Base-by-base conservation (phyloP, 371 early-diverging fungal species). In the Mucor racemosus region DNA sequence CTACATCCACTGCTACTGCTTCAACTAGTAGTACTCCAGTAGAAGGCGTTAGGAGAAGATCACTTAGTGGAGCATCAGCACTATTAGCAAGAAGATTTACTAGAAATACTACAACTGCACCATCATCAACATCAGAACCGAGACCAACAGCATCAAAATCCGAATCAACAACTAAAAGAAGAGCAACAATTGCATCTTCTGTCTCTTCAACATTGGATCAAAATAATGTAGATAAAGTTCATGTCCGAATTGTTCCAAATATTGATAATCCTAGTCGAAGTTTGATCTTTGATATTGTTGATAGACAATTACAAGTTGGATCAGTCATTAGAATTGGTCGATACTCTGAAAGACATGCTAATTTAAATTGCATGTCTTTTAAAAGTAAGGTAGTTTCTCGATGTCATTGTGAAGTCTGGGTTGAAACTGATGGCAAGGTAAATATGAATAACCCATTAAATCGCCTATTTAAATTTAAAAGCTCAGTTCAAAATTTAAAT, bases 301-400 rank as follows among this genome's bases (percentile, higher is more conserved):
- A 93, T 72, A 88, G 94, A 35, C 90, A 92, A 35, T 80, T 95
- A 15, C 81, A 88, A 17, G 87, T 89, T 36, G 88, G 87, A 41
- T 79, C 86, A n/a, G 71, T 88, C 4, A 81, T 94, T 58, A 91
- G 92, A 62, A 88, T 95, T 48, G 94, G 94, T 0, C 80, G 95
- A 54, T 93, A 91, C 61, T 92, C 95, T 1, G 94, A 94, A 60
- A 88, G 88, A 62, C 84, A 86, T 31, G 62, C 67, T 54, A 46
- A 72, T 19, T 82, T 84, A 61, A 90, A 89, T 73, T 84, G 91
- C 48, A 89, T 94, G 53, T 88, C 93, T 7, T 98, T 98, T 82
- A 92, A 93, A 75, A 91, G 91, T 74, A 97, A 98, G 68, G 98
- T 98, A 19, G 97, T 98, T 39, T 90, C 90, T 44, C 84, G 98